These are phyloP conservation scores for Cladosporium oxysporum DNA, from an alignment of 2,329 filamentous ascomycete species.

Conservation along the genomic window DNA sequence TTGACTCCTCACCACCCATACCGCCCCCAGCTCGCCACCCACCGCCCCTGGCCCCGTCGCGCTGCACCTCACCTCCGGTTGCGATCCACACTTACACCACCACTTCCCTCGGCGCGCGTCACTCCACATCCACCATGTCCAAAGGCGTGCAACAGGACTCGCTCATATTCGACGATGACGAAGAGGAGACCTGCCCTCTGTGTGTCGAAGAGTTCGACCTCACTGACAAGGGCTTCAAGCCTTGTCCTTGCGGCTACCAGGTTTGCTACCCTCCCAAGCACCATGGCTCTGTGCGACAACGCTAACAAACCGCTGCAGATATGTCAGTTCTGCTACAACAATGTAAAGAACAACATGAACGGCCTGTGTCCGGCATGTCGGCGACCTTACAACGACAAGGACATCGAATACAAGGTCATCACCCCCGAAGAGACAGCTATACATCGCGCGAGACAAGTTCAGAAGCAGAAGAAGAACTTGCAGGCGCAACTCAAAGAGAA, in stretches of 20 bases:
- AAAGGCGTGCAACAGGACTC: constrained; percentile 50
- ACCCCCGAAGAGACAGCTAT: constrained; percentile 84
- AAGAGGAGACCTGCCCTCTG: constrained; percentile 72
- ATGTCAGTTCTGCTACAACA: constrained; percentile 99
- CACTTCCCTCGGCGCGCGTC: constrained; percentile 7
- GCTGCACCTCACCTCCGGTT: constrained; percentile 13
- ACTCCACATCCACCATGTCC: constrained; percentile 43
- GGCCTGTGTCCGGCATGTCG: constrained; percentile 96
- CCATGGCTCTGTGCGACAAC: constrained; percentile 5
- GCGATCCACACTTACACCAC: constrained; percentile 10
- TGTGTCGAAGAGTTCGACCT: constrained; percentile 99
- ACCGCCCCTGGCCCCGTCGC: constrained; percentile 1
- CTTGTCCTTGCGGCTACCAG: constrained; percentile 97
- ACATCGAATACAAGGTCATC: constrained; percentile 94
- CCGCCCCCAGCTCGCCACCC: neutral
- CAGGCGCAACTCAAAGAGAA: constrained; percentile 89
- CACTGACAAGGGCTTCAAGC: constrained; percentile 93
- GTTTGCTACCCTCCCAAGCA: constrained; percentile 53
- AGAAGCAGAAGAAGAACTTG: constrained; percentile 91
- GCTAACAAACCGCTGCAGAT: constrained; percentile 59
- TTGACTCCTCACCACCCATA: neutral
- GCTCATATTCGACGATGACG: constrained; percentile 56
- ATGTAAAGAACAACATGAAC: constrained; percentile 97
- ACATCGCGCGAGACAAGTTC: constrained; percentile 71
- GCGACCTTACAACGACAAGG: constrained; percentile 92